Base-by-base conservation (phyloP, 495 filamentous ascomycete species). In the Penicillium cosmopolitanum region DNA sequence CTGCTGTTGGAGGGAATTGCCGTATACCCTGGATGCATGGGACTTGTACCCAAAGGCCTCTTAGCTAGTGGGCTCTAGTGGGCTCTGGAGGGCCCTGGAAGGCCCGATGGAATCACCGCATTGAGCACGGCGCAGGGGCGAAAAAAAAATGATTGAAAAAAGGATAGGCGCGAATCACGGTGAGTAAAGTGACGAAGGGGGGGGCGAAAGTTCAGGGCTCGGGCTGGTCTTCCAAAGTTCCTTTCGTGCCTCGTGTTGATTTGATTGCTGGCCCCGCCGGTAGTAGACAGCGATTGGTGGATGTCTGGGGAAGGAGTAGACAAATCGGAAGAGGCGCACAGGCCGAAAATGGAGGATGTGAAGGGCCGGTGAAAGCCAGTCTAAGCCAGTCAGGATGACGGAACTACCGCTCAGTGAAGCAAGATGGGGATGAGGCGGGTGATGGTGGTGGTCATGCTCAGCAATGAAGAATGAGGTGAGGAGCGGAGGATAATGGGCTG, bases 181-280 rank as follows among this genome's bases (percentile, higher is more conserved):
- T 28, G 21, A 25, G 46, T 1, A 19, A 19, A 44, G 16, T 44
- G 16, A 44, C 16, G 42, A 44, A 44, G 42, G 42, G 42, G 40
- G 42, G n/a, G 42, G 16, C 15, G 16, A 44, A 19, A n/a, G 42
- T 12, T 44, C 8, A 18, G 16, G 12, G 11, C 16, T 44, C 15
- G 42, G 42, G 15, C 42, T 16, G n/a, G 42, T 8, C 16, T 18
- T 6, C 15, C 42, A 16, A 31, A 31, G 28, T 31, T 31, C 28
- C 28, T 31, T 31, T 9, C 23, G 23, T 31, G 28, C 42, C 57
- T 61, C 62, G 58, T 64, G 57, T 57, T 64, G 46, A 61, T 61
- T 57, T 64, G 46, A 61, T 56, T 54, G 55, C 48, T 57, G 25
- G 54, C 62, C 62, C 53, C 57, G 52, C 53, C 21, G 23, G 19